Percentiles rank a stretch among this genome's conserved stretches.
phyloP scores from a whole-genome alignment of 768 basidiomycete species.

The Russula sp. region DNA sequence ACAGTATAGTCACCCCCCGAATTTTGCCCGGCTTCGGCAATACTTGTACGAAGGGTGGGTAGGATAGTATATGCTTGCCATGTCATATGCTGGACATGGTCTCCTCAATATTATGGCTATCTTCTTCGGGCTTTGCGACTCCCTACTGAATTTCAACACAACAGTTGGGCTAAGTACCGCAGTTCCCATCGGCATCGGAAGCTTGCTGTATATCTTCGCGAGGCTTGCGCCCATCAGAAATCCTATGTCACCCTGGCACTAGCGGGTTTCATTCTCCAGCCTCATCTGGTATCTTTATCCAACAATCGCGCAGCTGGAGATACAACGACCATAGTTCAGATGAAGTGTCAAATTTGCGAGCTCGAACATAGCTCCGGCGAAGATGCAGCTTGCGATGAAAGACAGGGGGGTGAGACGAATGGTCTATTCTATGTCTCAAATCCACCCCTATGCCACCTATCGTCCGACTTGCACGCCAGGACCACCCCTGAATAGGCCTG shows the following conservation, averaged over 20 bases:
- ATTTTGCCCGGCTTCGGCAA: conserved; percentile 37
- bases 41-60: conserved; percentile 30
- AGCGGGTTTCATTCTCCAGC: conserved; percentile 1
- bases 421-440: conserved; percentile 12
- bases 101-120: conserved; percentile 44
- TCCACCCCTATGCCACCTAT: no score
- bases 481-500: no score
- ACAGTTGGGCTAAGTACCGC: conserved; percentile 2
- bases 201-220: conserved; percentile 7
- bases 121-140: conserved; percentile 40
- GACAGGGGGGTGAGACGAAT: neutral
- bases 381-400: conserved; percentile 13
- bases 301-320: neutral
- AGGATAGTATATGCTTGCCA: conserved; percentile 31
- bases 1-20: conserved; percentile 25
- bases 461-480: no score
- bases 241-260: conserved; percentile 7
- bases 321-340: neutral
- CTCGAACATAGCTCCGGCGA: conserved; percentile 3
- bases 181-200: conserved; percentile 1
- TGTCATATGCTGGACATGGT: conserved; percentile 39
- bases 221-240: neutral
- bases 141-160: conserved; percentile 26
- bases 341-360: neutral
- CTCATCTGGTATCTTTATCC: conserved; percentile 2